These are phyloP conservation scores for Botrytis sinoallii DNA, from an alignment of 2,329 filamentous ascomycete genomes.

Conservation along the genomic window DNA sequence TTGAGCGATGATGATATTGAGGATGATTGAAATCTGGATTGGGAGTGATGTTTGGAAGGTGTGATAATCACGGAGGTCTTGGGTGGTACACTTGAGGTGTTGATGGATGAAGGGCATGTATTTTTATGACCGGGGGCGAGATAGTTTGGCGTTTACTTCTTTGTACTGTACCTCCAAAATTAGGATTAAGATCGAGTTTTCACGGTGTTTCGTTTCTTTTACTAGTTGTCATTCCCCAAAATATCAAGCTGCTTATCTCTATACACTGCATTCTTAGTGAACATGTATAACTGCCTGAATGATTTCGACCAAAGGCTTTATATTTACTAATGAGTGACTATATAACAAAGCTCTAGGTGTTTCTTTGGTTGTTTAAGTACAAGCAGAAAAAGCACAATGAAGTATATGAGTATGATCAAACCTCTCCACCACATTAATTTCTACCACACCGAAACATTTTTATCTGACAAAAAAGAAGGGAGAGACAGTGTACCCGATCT, in stretches of 20 bases:
- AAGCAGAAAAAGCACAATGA: constrained; percentile 32
- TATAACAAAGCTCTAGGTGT: constrained; percentile 35
- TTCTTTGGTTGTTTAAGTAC: constrained; percentile 25
- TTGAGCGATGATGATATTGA: constrained; percentile 84
- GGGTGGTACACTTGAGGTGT: not conserved
- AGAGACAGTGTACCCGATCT: constrained; percentile 21
- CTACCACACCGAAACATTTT: constrained; percentile 27
- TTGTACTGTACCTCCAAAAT: not conserved
- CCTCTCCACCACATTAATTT: constrained; percentile 28
- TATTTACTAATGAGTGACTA: constrained; percentile 39
- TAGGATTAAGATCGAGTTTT: not conserved
- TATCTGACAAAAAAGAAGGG: constrained; percentile 22
- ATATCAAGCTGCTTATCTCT: not conserved
- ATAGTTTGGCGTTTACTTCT: not conserved
- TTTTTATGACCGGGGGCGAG: not conserved
- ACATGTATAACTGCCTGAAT: not conserved
- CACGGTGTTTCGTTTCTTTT: not conserved
- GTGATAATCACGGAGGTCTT: not conserved
- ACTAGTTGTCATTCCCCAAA: not conserved
- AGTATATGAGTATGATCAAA: constrained; percentile 32
- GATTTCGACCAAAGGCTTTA: constrained; percentile 24
- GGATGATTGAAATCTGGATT: constrained; percentile 44
- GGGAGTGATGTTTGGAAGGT: not conserved
- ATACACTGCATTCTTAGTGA: not conserved
- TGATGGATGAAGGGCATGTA: not conserved